Base-by-base conservation (phyloP, 1,284 basidiomycete genomes). In the Singerocomus inundabilis region DNA sequence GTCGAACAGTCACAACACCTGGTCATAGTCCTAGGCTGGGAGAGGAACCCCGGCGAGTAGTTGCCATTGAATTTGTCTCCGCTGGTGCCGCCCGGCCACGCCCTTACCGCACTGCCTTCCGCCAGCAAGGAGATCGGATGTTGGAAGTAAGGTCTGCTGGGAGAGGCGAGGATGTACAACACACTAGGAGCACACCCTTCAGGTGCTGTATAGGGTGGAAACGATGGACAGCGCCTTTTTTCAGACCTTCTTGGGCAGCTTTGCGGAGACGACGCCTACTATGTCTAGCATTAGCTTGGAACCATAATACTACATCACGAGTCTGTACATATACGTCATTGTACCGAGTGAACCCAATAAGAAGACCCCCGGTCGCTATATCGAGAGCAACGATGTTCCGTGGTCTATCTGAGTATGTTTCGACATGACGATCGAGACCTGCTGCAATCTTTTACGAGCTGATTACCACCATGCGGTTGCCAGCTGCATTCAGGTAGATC, bases 41-140 rank as follows among this genome's bases (percentile, higher is more conserved):
- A 81, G 10, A 78, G 62, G 67, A 92, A 85, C 3, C 79, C 79
- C 0, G 85, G 81, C 0, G 84, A 72, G 61, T 91, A 91, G 71
- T 91, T 92, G 15, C 80, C 58, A 0, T 79, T 79, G 16, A 88
- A 69, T 66, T 88, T 88, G 70, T 77, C 71, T 0, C 71, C 78
- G 18, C 86, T 85, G 0, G 83, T 86, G 8, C 84, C 89, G 38
- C 91, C 91, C 0, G 91, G 91, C 89, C 90, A 93, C 0, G 91
- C 79, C 37, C 92, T 82, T 5, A 91, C 88, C 54, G 75, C 77
- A 41, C 85, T 78, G 18, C 73, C 70, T 11, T 86, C 80, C 1
- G 86, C 89, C 46, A 90, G 80, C 10, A 94, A 72, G 1, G 85
- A 81, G 44, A 93, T 76, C 2, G 84, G 79, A 60, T 80, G 82